Evolutionary conservation across 192 early-diverging fungal genomes (phyloP).

Genomic region (Backusella australiensis): DNA sequence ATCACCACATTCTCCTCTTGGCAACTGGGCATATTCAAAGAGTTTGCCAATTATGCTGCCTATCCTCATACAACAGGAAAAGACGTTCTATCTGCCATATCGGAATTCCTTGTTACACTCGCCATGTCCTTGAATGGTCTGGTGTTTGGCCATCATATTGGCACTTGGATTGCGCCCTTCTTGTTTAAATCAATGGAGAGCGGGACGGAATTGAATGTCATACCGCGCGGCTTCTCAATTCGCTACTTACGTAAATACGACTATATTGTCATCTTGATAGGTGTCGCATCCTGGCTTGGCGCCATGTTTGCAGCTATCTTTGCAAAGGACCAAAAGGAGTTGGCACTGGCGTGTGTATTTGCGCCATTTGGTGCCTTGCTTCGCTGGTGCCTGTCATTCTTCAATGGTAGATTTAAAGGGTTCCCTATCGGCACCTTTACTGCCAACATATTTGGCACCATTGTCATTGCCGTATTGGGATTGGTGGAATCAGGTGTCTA

Average conservation of each 20-base stretch:
- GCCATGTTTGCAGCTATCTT: slow-evolving; percentile 36
- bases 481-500: slow-evolving; percentile 35
- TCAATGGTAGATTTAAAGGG: slow-evolving; percentile 26
- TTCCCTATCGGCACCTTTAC: slow-evolving; percentile 53
- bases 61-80: slow-evolving; percentile 28
- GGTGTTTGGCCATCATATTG: slow-evolving; percentile 47
- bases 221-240: slow-evolving; percentile 15
- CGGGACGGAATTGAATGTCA: neutral
- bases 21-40: slow-evolving; percentile 56
- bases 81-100: slow-evolving; percentile 46
- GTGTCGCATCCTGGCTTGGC: slow-evolving; percentile 30
- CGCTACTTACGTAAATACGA: neutral
- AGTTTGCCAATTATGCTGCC: slow-evolving; percentile 36
- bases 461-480: slow-evolving; percentile 40
- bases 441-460: slow-evolving; percentile 47
- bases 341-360: slow-evolving; percentile 47
- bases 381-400: slow-evolving; percentile 50
- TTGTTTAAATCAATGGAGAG: neutral
- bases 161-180: slow-evolving; percentile 17
- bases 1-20: slow-evolving; percentile 84
- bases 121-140: slow-evolving; percentile 45
- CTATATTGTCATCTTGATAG: neutral
- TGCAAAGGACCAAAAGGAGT: slow-evolving; percentile 20
- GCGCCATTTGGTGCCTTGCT: slow-evolving; percentile 49
- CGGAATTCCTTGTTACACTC: slow-evolving; percentile 45